A percentile compares a stretch with the other conserved stretches of the same genome.
Conservation (phyloP, 495 filamentous ascomycete species). For the Melanomma pulvis-pyrius region DNA sequence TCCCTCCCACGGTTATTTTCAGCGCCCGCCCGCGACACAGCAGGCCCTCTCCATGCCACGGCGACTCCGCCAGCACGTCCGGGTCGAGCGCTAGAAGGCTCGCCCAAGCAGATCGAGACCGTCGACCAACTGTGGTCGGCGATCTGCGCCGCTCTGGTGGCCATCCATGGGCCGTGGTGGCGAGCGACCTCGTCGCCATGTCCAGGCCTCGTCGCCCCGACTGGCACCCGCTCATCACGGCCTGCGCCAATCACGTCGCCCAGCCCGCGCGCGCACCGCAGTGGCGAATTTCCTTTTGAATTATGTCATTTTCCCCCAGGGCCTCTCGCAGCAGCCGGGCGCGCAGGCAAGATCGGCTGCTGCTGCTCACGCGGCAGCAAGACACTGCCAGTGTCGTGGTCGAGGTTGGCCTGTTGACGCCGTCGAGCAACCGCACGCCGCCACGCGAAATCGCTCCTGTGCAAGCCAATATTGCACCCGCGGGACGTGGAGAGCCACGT, state of each 20-base stretch:
- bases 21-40: too few species aligned
- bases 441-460: slow-evolving; percentile 12
- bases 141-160: too few species aligned
- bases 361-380: slow-evolving; percentile 22
- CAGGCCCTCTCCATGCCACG: too few species aligned
- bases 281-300: background rate
- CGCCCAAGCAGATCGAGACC: too few species aligned
- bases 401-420: background rate
- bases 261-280: background rate
- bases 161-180: too few species aligned
- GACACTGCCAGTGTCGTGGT: background rate
- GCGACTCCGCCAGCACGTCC: too few species aligned
- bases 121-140: too few species aligned
- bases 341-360: background rate
- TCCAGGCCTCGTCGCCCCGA: background rate
- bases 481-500: slow-evolving; percentile 28
- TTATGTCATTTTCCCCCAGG: slow-evolving; percentile 13
- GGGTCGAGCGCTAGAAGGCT: too few species aligned
- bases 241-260: slow-evolving; percentile 23
- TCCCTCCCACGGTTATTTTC: too few species aligned
- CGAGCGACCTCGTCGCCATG: background rate
- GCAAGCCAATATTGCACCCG: slow-evolving; percentile 23
- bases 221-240: slow-evolving; percentile 14
- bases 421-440: slow-evolving; percentile 11
- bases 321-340: background rate